A percentile compares a stretch with the other conserved stretches of the same genome.
These are phyloP conservation scores for Alisma plantagoaquatica DNA, from an alignment of 106 monocot genomes.

Conservation along the genomic window DNA sequence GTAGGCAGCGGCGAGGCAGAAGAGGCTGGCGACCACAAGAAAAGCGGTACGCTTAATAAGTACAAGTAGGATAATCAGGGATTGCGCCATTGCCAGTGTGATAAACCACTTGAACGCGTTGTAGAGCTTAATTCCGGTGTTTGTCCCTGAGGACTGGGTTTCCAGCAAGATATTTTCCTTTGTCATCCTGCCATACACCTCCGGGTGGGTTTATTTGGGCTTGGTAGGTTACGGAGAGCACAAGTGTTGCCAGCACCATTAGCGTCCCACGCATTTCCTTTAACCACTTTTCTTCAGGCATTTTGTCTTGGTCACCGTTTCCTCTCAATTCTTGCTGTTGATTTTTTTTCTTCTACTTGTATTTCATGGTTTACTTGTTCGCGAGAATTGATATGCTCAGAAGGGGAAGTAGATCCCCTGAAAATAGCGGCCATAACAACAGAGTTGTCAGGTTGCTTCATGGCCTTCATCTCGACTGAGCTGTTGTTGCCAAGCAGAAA, in stretches of 20 bases:
- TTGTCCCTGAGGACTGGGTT: neutral
- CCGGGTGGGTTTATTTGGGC: slow-evolving; percentile 1
- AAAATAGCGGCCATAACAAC: too few relatives aligned
- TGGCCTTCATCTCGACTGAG: too few relatives aligned
- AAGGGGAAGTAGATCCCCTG: too few relatives aligned
- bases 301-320: neutral
- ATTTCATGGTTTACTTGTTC: too few relatives aligned
- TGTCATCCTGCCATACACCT: neutral
- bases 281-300: neutral
- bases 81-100: neutral
- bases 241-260: neutral
- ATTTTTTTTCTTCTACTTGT: too few relatives aligned
- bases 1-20: neutral
- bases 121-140: neutral
- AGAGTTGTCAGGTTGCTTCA: too few relatives aligned
- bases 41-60: neutral
- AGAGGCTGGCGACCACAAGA: neutral
- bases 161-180: neutral
- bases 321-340: too few relatives aligned
- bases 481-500: too few relatives aligned
- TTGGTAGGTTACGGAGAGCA: neutral
- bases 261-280: slow-evolving; percentile 1
- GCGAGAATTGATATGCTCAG: too few relatives aligned
- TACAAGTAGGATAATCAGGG: neutral
- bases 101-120: neutral